Evolutionary conservation across 495 filamentous ascomycete species (phyloP), one percentile per base, ranked within the genome.

Genomic region (Penicillium arizonense): DNA sequence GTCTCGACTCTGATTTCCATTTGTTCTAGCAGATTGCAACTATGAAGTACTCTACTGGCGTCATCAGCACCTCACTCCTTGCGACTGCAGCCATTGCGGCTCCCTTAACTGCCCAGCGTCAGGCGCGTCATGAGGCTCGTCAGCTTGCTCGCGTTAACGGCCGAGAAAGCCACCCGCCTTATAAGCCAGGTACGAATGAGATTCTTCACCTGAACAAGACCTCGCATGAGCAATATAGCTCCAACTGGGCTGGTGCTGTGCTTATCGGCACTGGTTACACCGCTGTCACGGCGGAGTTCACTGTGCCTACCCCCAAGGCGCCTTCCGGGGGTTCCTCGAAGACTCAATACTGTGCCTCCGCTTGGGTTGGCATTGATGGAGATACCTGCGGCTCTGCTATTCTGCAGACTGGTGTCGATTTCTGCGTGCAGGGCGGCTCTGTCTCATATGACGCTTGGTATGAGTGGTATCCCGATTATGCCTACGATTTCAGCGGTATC

Each of bases 341-440:
- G 62, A 52, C 47, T 13, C 56, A 61, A 13, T 77, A 77, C 45
- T 63, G 68, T 6, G 74, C 75, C 6, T 73, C 77, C 7, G 76
- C 77, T 13, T 82, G 79, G 80, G 78, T 80, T 8, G 76, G 76
- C 26, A 77, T 82, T 36, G 77, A 81, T 55, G 79, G 76, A 8
- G 72, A 74, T 49, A 78, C 73, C 9, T 79, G 71, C 62, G 50
- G 55, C 47, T 71, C 63, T 18, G 72, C 76, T 10, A 78, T 82
- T 44, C 61, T 83, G 30, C 76, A 82, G 55, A 76, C 80, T 0
- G 82, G 82, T 26, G 59, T 81, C 24, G 79, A 82, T 57, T 79
- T 80, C 55, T 74, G 68, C 45, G 67, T 78, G 20, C 30, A 61
- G 13, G 48, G 54, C 41, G 43, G 59, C 42, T 30, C 53, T 8